These are phyloP conservation scores for Arxiozyma slooffiae DNA, from an alignment of 1,139 yeast genomes.

Conservation along the genomic window DNA sequence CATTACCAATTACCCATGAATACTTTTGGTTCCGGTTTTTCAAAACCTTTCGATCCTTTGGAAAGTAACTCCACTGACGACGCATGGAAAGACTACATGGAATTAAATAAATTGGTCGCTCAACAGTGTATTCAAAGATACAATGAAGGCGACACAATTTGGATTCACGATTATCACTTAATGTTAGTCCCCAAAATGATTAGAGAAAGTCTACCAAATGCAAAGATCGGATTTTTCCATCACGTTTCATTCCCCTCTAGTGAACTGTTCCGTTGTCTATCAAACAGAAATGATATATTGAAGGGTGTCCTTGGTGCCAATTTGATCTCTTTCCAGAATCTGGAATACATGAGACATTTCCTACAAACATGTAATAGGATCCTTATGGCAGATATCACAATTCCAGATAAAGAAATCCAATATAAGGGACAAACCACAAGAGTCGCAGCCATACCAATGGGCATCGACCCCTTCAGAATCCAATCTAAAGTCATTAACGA, in stretches of 20 bases:
- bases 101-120: conserved; percentile 70
- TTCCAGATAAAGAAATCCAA: conserved; percentile 55
- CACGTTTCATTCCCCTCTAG: conserved; percentile 94
- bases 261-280: conserved; percentile 89
- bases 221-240: conserved; percentile 82
- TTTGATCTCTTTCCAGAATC: conserved; percentile 79
- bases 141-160: conserved; percentile 59
- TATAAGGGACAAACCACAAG: conserved; percentile 57
- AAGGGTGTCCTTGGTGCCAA: conserved; percentile 87
- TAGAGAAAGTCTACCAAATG: conserved; percentile 63
- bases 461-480: conserved; percentile 67
- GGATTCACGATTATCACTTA: conserved; percentile 93
- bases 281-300: conserved; percentile 68
- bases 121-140: conserved; percentile 59
- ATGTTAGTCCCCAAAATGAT: conserved; percentile 79
- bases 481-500: conserved; percentile 37
- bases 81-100: conserved; percentile 77
- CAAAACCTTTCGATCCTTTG: conserved; percentile 37
- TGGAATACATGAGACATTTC: conserved; percentile 88
- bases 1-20: conserved; percentile 78
- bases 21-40: conserved; percentile 43
- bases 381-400: conserved; percentile 63
- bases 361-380: conserved; percentile 81
- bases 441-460: conserved; percentile 70
- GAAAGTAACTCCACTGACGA: conserved; percentile 66